Base-by-base conservation (phyloP, 1,284 basidiomycete species). In the Blastosporella zonata region DNA sequence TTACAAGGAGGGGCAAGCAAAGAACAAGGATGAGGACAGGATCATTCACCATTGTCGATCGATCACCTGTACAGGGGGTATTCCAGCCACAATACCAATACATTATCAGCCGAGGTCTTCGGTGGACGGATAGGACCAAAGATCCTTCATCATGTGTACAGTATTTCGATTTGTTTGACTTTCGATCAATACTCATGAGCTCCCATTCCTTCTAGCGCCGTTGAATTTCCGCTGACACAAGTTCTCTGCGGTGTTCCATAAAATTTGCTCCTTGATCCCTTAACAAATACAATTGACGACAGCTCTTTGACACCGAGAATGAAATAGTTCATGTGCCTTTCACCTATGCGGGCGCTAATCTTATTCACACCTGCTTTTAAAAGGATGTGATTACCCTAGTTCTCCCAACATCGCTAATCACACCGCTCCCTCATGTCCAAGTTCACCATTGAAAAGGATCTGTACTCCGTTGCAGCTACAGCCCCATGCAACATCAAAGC, bases 371-470 rank as follows among this genome's bases (percentile, higher is more conserved):
- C 21, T 34, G 39, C 40, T 49, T 20, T 46, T 23, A 31, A 36
- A 28, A 5, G 6, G 20, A 9, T 3, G 10, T 9, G n/a, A 4
- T 2, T 3, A 27, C 6, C 12, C 21, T 10, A 18, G n/a, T 8
- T 10, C 25, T 28, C 12, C 23, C 13, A 20, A 10, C 21, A 28
- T 34, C 27, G n/a, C n/a, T n/a, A 15, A 35, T 4, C 34, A 17
- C 17, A 35, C 18, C 9, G 23, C 18, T 1, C 22, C n/a, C 7
- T 18, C 29, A 52, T 55, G 53, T 47, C 44, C 42, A n/a, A n/a
- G n/a, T 49, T 55, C 27, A 42, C 25, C 29, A 38, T 49, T 21
- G 40, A 48, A n/a, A 51, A 53, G 12, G 52, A 51, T 43, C 10
- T 28, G 12, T 52, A 54, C 42, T 49, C 33, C 9, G 41, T 49